phyloP scores from a whole-genome alignment of 306 rosid genomes.

The Cicer pinnatifidum region DNA sequence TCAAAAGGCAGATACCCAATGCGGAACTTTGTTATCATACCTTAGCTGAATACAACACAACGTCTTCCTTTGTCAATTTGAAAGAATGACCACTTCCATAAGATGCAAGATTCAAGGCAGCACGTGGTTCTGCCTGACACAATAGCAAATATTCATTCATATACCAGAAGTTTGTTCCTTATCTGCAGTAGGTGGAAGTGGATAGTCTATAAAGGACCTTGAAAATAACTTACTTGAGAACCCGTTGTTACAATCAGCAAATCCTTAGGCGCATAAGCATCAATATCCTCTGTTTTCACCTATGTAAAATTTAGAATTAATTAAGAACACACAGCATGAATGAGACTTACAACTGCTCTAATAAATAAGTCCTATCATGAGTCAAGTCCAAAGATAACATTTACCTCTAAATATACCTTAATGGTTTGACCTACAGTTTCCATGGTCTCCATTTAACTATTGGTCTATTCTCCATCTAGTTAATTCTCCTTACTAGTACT shows the following conservation, averaged over 20 bases:
- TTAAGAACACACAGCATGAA: conserved; percentile 26
- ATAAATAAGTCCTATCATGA: not conserved
- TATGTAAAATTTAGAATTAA: conserved; percentile 46
- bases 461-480: conserved; percentile 8
- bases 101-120: conserved; percentile 97
- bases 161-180: conserved; percentile 46
- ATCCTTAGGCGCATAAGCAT: conserved; percentile 92
- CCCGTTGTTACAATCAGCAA: conserved; percentile 93
- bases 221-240: conserved; percentile 84
- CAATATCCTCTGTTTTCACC: conserved; percentile 96
- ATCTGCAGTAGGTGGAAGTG: conserved; percentile 38
- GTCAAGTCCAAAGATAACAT: not conserved
- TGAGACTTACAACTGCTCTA: conserved; percentile 31
- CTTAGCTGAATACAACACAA: conserved; percentile 90
- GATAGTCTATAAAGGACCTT: conserved; percentile 33
- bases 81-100: conserved; percentile 84
- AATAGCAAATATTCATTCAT: conserved; percentile 57
- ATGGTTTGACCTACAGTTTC: conserved; percentile 3
- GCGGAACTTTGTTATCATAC: conserved; percentile 47
- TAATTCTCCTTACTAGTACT: not conserved
- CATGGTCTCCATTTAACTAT: conserved; percentile 2
- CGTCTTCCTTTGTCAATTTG: conserved; percentile 81
- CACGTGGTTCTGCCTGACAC: conserved; percentile 99
- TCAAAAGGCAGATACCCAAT: conserved; percentile 27
- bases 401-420: not conserved